Evolutionary conservation across 805 yeast species (phyloP).

Genomic region (Wickerhamomyces bisporus): DNA sequence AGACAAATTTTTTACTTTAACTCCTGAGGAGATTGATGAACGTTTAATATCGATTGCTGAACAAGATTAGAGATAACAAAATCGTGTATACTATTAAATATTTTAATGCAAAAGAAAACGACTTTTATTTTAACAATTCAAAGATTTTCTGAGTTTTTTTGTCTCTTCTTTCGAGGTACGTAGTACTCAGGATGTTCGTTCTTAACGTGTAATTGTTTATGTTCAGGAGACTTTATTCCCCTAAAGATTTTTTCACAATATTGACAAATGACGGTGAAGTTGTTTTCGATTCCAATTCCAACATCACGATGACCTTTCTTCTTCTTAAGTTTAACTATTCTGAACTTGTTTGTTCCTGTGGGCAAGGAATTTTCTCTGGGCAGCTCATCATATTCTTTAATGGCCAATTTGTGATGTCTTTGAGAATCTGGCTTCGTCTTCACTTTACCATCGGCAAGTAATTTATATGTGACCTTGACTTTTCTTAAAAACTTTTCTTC

Average conservation of each 20-base stretch:
- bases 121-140: too few relatives aligned
- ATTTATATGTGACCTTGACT: neutral
- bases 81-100: neutral
- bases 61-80: conserved; percentile 57
- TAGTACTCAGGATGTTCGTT: neutral
- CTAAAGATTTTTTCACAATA: neutral
- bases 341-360: neutral
- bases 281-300: too few relatives aligned
- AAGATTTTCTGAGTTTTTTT: too few relatives aligned
- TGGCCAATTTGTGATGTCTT: neutral
- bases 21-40: conserved; percentile 89
- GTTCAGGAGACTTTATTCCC: neutral
- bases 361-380: neutral
- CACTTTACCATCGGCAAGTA: neutral
- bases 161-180: neutral
- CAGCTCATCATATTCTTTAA: neutral
- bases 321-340: neutral
- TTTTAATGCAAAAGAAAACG: too few relatives aligned
- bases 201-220: neutral
- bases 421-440: neutral
- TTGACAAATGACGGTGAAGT: neutral
- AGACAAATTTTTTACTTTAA: conserved; percentile 64
- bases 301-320: too few relatives aligned
- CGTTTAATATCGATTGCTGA: conserved; percentile 93
- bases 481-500: neutral